Base-by-base conservation (phyloP, 768 basidiomycete species). In the Pleurotus sapidus region DNA sequence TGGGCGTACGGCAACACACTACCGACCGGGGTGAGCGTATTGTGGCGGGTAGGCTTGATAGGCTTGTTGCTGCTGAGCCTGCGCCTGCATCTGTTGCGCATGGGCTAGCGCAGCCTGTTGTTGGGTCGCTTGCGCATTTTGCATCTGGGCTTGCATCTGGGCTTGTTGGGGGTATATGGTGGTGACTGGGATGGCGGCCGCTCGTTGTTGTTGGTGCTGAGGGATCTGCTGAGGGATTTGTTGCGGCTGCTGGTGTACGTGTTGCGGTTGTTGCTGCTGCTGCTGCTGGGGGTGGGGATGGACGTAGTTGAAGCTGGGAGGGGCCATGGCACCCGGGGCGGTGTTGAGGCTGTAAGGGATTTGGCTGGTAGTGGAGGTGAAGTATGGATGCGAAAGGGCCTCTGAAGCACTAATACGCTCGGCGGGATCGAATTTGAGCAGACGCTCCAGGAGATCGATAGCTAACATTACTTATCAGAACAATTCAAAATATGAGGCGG, bases 381-480 rank as follows among this genome's bases (percentile, higher is more conserved):
- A 97, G 72, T 98, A 98, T 0, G 93, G 91, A 65, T 99, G 97
- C 6, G 82, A 84, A 56, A 98, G 83, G 0, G 96, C 95, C 46
- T 98, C 91, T 8, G 88, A 86, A 23, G 96, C 96, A 11, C 93
- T 91, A 46, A 95, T 86, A 55, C 97, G 88, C 64, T 93, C 89
- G 25, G 87, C 80, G 1, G 97, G 97, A 67, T 98, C 97, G 67
- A 98, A 99, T 66, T 98, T 95, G 47, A 99, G 84, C 45, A 98
- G 84, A 48, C 88, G 86, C 70, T 98, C 97, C 45, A 99, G 86
- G 2, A 98, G 83, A 71, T 98, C 94, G 68, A 98, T 83, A 20
- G 96, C 96, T 84, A 50, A 14, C 78, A 62, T 27, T 27, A 57
- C 24, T 49, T 46, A 56, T 59, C n/a, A 59, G 49, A 49, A 12